These are phyloP conservation scores for Tylopilus cervinicoccineus DNA, from an alignment of 768 basidiomycete species.

Conservation along the genomic window DNA sequence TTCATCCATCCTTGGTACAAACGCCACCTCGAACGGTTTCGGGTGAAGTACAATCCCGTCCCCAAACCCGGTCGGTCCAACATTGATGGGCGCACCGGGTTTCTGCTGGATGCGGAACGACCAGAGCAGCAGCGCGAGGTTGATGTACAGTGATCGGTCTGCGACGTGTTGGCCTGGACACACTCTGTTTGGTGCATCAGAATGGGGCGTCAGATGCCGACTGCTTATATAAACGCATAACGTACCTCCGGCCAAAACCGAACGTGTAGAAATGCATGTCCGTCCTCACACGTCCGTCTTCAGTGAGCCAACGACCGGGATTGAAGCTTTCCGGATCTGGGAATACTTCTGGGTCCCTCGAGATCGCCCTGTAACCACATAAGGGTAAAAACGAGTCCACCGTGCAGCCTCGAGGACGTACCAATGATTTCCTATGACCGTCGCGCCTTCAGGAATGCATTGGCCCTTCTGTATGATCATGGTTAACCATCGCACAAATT, in stretches of 20 bases:
- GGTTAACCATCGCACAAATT: background rate
- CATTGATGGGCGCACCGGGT: slow-evolving; percentile 50
- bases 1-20: slow-evolving; percentile 41
- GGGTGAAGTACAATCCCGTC: slow-evolving; percentile 56
- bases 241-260: background rate
- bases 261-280: slow-evolving; percentile 4
- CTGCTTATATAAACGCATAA: no score
- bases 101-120: slow-evolving; percentile 52
- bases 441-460: slow-evolving; percentile 12
- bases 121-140: slow-evolving; percentile 58
- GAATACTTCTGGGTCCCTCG: slow-evolving; percentile 9
- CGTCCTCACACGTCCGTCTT: background rate
- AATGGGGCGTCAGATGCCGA: no score
- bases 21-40: slow-evolving; percentile 50
- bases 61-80: slow-evolving; percentile 42
- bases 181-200: slow-evolving; percentile 31
- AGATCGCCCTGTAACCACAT: slow-evolving; percentile 7
- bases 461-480: slow-evolving; percentile 1
- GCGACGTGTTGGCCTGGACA: slow-evolving; percentile 55
- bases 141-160: slow-evolving; percentile 51
- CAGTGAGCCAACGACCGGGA: slow-evolving; percentile 5
- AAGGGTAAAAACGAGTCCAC: background rate
- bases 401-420: background rate
- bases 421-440: slow-evolving; percentile 13
- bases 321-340: slow-evolving; percentile 15